Evolutionary conservation across 495 filamentous ascomycete species (phyloP), one percentile per base, ranked within the genome.

Genomic region (Penicillium verhagenii): DNA sequence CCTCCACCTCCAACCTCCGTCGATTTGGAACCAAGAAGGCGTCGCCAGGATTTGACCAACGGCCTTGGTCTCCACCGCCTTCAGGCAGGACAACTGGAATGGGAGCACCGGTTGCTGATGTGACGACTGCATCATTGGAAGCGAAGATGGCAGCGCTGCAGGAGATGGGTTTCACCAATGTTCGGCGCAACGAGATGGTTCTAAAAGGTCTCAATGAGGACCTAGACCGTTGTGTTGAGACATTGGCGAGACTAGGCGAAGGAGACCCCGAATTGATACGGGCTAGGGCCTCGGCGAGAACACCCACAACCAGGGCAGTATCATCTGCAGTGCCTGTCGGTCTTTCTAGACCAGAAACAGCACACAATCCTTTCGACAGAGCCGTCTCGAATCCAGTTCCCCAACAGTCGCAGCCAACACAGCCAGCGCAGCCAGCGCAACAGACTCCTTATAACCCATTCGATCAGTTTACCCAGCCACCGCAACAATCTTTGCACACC

Each of bases 101-200:
- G 63, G 89, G 89, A 14, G 84, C 83, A 9, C 85, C 79, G 48
- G 78, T 90, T 21, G 80, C 71, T 42, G 79, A 79, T 38, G 76
- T 80, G 28, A 79, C 77, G 35, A 84, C 84, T 26, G 77, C 78
- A 26, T 78, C 78, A 21, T 75, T 86, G 29, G 85, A 87, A 38
- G 61, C 76, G 5, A 96, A 96, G 69, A 72, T 98, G 64, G 80
- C 81, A 8, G 85, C 82, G 14, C 74, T 98, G 48, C 81, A 84
- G 45, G 91, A 96, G 50, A 96, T 97, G 94, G 94, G 94, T 1
- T 98, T 98, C 62, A 79, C 68, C 28, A 91, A 98, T 65, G 87
- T 93, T 31, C 86, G 84, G 54, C 81, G 88, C 42, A 97, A 95
- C 58, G 72, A 82, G 11, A 83, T 85, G 50, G 85, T 96, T 21